Evolutionary conservation across 495 filamentous ascomycete species (phyloP), one percentile per base, ranked within the genome.

Genomic region (Thozetella sp.): DNA sequence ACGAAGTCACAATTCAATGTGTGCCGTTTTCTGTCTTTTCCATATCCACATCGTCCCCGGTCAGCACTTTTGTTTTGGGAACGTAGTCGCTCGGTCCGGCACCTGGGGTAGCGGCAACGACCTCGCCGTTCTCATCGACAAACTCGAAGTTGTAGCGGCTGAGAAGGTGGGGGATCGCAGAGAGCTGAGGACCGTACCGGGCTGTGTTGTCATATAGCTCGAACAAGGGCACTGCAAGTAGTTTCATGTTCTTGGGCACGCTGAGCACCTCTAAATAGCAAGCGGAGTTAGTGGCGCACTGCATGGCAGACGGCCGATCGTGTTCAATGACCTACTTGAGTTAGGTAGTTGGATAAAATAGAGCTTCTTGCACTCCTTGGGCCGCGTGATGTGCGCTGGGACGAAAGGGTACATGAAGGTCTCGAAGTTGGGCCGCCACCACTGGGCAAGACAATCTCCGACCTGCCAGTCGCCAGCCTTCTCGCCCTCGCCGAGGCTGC

Each of bases 371-470:
- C 93, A 97, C 82, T 99, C 95, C 81, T 97, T 99, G 19, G 95
- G 95, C 45, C 96, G 83, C 10, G 95, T 97, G 58, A 97, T 90
- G 73, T 99, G 95, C 19, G 93, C 90, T 6, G 95, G 95, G 48
- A 97, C 87, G 75, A 96, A 99, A 0, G 95, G 95, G 73, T 99
- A 99, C 95, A 97, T 97, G 80, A 97, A 98, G 1, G 95, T 99
- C 80, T 99, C 95, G 68, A 98, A 97, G 77, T 97, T 98, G 45
- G 95, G 95, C 25, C 95, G 82, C 93, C 93, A 99, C 95, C 96
- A 99, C 77, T 97, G 93, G 37, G 95, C 94, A 51, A 99, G 83
- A 2, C 93, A 96, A 66, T 97, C 93, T 58, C 89, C 91, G 70
- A 99, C 89, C 69, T 96, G 83, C 95, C 95, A 99, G 63, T 96